Percentiles rank a stretch among this genome's conserved stretches.
Conservation (phyloP, 2,329 filamentous ascomycete genomes). For the Alternaria burnsii region DNA sequence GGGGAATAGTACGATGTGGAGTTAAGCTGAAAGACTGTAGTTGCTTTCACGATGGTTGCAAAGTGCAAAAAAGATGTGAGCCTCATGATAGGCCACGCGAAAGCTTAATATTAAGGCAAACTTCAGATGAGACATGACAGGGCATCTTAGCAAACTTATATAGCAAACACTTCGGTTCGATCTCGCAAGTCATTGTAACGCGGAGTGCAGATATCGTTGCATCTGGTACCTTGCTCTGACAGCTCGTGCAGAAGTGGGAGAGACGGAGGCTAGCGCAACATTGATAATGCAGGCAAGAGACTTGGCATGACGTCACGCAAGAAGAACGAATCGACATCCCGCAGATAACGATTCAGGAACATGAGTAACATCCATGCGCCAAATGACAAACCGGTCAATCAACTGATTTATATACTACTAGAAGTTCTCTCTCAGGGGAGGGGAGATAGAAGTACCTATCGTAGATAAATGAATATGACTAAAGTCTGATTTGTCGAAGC, state of each 20-base stretch:
- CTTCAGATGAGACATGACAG: background rate
- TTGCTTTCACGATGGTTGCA: background rate
- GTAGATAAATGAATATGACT: background rate
- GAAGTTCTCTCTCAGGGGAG: background rate
- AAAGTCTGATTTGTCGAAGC: background rate
- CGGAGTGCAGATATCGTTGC: background rate
- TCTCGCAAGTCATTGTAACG: background rate
- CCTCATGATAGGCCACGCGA: slow-evolving; percentile 5
- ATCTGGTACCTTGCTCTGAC: background rate
- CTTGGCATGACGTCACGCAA: slow-evolving; percentile 19
- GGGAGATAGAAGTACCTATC: slow-evolving; percentile 12
- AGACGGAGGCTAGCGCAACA: slow-evolving; percentile 5
- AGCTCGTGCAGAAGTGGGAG: slow-evolving; percentile 10
- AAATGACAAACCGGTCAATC: background rate
- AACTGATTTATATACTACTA: background rate
- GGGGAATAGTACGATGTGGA: slow-evolving; percentile 14
- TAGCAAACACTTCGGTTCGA: background rate
- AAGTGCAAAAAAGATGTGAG: background rate
- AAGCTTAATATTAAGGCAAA: background rate
- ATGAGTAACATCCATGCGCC: background rate
- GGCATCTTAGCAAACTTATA: background rate
- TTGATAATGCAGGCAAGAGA: slow-evolving; percentile 6
- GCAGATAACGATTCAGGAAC: slow-evolving; percentile 9
- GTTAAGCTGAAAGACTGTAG: slow-evolving; percentile 11
- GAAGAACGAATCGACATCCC: background rate